A percentile compares a stretch with the other conserved stretches of the same genome.
These are phyloP conservation scores for Smittium culicis DNA, from an alignment of 371 early-diverging fungal genomes.

Conservation along the genomic window DNA sequence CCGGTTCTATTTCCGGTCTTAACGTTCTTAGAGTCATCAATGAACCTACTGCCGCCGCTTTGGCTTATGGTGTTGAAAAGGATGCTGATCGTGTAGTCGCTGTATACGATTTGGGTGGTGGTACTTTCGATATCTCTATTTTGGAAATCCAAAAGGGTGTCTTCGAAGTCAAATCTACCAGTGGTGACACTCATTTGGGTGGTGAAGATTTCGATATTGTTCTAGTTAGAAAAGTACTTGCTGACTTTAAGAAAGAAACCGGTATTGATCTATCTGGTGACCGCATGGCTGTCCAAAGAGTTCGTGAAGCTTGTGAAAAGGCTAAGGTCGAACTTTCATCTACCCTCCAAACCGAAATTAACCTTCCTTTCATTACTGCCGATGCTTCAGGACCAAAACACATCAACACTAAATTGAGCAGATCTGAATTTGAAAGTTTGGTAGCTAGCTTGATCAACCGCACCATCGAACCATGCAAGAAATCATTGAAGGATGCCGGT, in stretches of 20 bases:
- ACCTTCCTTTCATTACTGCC: constrained; percentile 88
- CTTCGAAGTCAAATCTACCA: constrained; percentile 95
- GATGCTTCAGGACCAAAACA: constrained; percentile 91
- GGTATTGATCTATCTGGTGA: constrained; percentile 61
- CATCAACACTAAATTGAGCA: constrained; percentile 82
- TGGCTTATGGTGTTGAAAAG: constrained; percentile 97
- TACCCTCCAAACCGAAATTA: constrained; percentile 84
- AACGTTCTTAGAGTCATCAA: constrained; percentile 96
- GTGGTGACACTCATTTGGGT: constrained; percentile 95
- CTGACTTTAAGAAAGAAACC: constrained; percentile 75
- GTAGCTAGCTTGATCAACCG: constrained; percentile 68
- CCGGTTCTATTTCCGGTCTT: constrained; percentile 92
- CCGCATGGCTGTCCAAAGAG: constrained; percentile 86
- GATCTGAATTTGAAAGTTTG: constrained; percentile 81
- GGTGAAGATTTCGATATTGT: constrained; percentile 98
- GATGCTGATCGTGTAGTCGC: constrained; percentile 80
- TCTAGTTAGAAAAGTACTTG: constrained; percentile 66
- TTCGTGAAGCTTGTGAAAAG: constrained; percentile 95
- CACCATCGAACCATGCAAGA: constrained; percentile 89
- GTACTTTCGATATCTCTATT: constrained; percentile 99
- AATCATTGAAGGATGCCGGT: constrained; percentile 93
- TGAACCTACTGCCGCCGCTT: constrained; percentile 98
- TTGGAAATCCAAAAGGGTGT: constrained; percentile 95
- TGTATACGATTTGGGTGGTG: constrained; percentile 99
- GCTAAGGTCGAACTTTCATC: constrained; percentile 97